phyloP scores from a whole-genome alignment of 345 rosid genomes.

The Populus alba region DNA sequence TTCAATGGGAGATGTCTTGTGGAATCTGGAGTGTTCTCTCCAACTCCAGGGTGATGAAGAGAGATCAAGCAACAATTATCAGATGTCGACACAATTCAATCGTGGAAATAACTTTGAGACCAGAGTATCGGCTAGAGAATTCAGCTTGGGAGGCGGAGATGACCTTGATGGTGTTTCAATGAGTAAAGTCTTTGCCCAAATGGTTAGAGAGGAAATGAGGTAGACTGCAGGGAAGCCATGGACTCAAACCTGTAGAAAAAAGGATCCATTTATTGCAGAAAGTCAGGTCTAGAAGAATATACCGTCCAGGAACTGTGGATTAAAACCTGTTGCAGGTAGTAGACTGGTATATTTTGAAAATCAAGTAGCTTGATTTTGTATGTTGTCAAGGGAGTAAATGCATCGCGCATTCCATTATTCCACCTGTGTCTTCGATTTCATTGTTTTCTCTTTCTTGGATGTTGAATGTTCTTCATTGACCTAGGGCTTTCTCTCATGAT shows the following conservation, averaged over 20 bases:
- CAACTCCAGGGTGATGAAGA: conserved; percentile 42
- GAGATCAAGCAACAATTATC: conserved; percentile 12
- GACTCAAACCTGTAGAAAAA: not conserved
- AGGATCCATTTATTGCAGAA: not conserved
- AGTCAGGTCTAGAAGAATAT: not conserved
- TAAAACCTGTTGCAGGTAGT: conserved; percentile 1
- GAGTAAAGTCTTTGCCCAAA: conserved; percentile 61
- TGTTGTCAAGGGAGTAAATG: not conserved
- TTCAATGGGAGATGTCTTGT: conserved; percentile 61
- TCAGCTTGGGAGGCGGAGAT: conserved; percentile 32
- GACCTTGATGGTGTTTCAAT: conserved; percentile 52
- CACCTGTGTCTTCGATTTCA: too few relatives aligned
- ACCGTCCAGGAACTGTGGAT: not conserved
- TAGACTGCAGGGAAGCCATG: conserved; percentile 13
- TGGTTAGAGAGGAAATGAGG: conserved; percentile 56
- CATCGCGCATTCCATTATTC: not conserved
- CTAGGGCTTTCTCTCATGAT: not conserved
- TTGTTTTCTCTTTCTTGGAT: not conserved
- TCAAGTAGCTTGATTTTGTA: not conserved
- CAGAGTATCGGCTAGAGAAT: conserved; percentile 23
- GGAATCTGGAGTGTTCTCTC: conserved; percentile 68
- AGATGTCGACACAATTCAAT: conserved; percentile 10
- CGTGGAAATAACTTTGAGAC: conserved; percentile 22
- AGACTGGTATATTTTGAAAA: not conserved
- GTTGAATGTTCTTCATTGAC: not conserved